Evolutionary conservation across 1,284 basidiomycete species (phyloP).

Genomic region (Puccinia hordei): DNA sequence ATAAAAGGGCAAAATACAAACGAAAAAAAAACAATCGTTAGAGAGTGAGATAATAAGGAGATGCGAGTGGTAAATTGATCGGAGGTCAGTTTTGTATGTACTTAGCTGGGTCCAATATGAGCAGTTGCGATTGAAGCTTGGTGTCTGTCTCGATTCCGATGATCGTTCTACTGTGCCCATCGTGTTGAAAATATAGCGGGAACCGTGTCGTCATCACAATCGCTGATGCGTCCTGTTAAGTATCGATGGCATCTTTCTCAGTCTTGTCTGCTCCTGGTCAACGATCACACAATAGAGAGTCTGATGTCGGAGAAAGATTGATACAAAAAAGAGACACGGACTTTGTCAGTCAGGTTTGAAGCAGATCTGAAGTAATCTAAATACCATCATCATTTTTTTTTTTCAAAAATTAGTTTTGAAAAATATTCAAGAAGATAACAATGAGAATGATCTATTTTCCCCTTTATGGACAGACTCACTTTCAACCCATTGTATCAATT

Average conservation of each 20-base stretch:
- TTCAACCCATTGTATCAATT: conserved; percentile 50
- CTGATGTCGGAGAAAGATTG: neutral
- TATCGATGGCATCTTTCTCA: neutral
- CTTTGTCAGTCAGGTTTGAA: neutral
- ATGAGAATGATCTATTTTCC: neutral
- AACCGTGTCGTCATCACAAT: conserved; percentile 42
- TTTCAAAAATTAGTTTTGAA: neutral
- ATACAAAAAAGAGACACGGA: neutral
- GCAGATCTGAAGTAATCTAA: conserved; percentile 6
- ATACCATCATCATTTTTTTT: neutral
- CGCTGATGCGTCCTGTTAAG: neutral
- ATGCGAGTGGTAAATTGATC: neutral
- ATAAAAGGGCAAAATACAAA: no score
- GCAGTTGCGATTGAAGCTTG: conserved; percentile 52
- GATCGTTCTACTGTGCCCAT: conserved; percentile 56
- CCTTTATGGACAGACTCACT: no score
- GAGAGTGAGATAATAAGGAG: neutral
- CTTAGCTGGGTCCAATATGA: conserved; percentile 57
- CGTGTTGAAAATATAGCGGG: conserved; percentile 57
- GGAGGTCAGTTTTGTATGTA: conserved; percentile 51
- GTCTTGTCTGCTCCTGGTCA: neutral
- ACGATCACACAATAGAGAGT: no score
- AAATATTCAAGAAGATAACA: neutral
- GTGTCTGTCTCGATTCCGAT: conserved; percentile 55
- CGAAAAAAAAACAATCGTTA: neutral